Percentiles rank a stretch among this genome's conserved stretches.
These are phyloP conservation scores for Dichotomocladium elegans DNA, from an alignment of 371 early-diverging fungal genomes.

Conservation along the genomic window DNA sequence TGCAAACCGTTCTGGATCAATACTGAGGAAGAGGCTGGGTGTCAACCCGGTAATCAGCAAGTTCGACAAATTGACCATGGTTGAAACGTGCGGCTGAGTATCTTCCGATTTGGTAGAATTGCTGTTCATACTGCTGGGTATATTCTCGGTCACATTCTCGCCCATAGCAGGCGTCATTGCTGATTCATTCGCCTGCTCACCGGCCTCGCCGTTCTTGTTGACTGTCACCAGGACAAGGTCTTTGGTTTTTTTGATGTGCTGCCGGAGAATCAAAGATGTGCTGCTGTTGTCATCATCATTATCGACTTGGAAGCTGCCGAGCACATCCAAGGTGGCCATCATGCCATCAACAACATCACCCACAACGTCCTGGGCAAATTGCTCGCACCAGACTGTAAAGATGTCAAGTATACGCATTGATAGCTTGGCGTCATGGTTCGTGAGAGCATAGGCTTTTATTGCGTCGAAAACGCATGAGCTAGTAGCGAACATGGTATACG, in stretches of 20 bases:
- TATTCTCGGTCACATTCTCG: background rate
- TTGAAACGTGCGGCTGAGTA: no score
- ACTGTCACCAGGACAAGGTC: slow-evolving; percentile 27
- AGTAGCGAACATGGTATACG: slow-evolving; percentile 58
- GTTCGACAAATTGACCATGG: slow-evolving; percentile 52
- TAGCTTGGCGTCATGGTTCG: background rate
- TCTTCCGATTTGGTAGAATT: no score
- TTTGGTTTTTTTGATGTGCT: slow-evolving; percentile 12
- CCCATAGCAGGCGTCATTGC: background rate
- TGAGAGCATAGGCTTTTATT: slow-evolving; percentile 33
- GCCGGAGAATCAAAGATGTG: no score
- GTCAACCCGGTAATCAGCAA: slow-evolving; percentile 58
- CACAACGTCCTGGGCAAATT: slow-evolving; percentile 28
- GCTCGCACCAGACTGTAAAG: slow-evolving; percentile 23
- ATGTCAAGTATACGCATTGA: slow-evolving; percentile 16
- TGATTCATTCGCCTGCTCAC: slow-evolving; percentile 7
- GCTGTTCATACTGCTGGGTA: background rate
- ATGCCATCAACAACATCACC: slow-evolving; percentile 43
- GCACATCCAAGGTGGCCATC: slow-evolving; percentile 26
- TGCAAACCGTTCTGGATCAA: slow-evolving; percentile 63
- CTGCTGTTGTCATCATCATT: no score
- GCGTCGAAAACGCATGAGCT: slow-evolving; percentile 45
- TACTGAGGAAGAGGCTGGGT: slow-evolving; percentile 56
- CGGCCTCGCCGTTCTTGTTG: slow-evolving; percentile 21
- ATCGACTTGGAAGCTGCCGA: background rate